Conservation (phyloP, 208 protist genomes). For the Acanthamoeba lenticulata region DNA sequence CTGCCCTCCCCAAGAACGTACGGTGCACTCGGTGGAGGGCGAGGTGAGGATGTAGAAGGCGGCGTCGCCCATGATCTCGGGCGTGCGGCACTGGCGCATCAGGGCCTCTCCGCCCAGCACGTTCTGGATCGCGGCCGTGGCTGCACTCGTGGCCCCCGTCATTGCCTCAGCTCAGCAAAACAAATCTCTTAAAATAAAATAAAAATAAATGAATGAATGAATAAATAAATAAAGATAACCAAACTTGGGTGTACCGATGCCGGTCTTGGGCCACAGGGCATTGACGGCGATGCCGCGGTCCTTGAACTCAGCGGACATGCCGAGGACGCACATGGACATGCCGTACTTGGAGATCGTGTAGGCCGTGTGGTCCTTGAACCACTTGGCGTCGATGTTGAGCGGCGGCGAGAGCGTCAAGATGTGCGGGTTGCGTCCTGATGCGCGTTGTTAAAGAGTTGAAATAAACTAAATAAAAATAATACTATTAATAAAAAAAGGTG, state of each 20-base stretch:
- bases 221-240: no score
- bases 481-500: no score
- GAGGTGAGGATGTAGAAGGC: constrained; percentile 80
- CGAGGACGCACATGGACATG: constrained; percentile 86
- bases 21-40: constrained; percentile 53
- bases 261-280: constrained; percentile 84
- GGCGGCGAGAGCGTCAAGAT: constrained; percentile 87
- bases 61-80: constrained; percentile 83
- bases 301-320: constrained; percentile 84
- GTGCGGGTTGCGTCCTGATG: constrained; percentile 72
- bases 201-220: background rate
- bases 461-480: no score
- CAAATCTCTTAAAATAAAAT: no score
- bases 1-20: background rate
- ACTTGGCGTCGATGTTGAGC: constrained; percentile 83
- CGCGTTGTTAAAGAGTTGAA: background rate
- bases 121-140: constrained; percentile 67
- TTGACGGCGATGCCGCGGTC: constrained; percentile 77
- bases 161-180: no score
- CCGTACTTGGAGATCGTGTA: constrained; percentile 88
- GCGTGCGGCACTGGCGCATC: constrained; percentile 73
- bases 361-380: constrained; percentile 84
- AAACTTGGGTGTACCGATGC: no score
- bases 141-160: no score
- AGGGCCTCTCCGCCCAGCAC: constrained; percentile 75